These are phyloP conservation scores for Microthlaspi erraticum DNA, from an alignment of 345 rosid genomes.

Conservation along the genomic window DNA sequence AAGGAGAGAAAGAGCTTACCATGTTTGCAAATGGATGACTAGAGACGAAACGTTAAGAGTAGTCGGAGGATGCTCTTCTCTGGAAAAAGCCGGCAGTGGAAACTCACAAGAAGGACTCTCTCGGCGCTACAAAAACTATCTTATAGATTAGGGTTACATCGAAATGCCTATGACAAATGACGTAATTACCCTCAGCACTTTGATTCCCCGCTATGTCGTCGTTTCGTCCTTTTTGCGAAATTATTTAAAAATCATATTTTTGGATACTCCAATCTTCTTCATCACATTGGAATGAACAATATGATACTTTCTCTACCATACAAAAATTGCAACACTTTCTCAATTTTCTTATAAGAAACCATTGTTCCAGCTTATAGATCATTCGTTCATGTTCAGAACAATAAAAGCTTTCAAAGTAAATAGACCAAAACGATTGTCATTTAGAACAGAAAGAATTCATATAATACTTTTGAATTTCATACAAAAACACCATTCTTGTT, in stretches of 20 bases:
- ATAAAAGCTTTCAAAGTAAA: neutral
- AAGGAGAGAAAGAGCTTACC: slow-evolving; percentile 29
- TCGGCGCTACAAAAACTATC: slow-evolving; percentile 4
- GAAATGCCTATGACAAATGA: neutral
- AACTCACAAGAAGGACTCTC: neutral
- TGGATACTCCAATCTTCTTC: neutral
- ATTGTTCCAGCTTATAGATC: neutral
- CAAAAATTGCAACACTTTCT: neutral
- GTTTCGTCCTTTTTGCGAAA: neutral
- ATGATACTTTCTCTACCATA: too few relatives aligned
- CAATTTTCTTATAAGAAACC: neutral
- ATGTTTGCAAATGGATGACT: slow-evolving; percentile 31
- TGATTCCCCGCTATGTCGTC: neutral
- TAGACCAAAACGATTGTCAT: neutral
- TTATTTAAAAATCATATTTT: neutral
- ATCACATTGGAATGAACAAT: neutral
- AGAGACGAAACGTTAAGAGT: slow-evolving; percentile 4
- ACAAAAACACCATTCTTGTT: slow-evolving; percentile 4
- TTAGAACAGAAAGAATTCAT: slow-evolving; percentile 11
- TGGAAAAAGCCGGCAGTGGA: slow-evolving; percentile 15
- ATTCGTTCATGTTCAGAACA: too few relatives aligned
- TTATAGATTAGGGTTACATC: slow-evolving; percentile 44
- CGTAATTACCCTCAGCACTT: slow-evolving; percentile 26
- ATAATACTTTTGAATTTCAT: slow-evolving; percentile 15
- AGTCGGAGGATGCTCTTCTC: slow-evolving; percentile 5